These are phyloP conservation scores for Auriscalpium orientale DNA, from an alignment of 768 basidiomycete genomes.

Conservation along the genomic window DNA sequence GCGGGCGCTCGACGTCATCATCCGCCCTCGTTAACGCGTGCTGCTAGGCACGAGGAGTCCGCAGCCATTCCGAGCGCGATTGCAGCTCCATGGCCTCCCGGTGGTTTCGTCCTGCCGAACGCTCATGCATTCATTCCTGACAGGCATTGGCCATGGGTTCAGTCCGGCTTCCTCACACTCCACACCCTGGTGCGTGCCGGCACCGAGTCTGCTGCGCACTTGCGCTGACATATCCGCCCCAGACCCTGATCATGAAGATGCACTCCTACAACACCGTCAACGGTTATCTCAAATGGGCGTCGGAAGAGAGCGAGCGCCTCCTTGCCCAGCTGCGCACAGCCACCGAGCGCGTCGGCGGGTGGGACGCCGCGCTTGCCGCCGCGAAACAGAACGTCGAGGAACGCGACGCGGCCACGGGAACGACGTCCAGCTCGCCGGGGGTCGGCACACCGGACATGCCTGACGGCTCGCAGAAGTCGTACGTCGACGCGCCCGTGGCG, in stretches of 20 bases:
- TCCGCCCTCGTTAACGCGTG: too few relatives aligned
- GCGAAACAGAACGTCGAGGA: conserved; percentile 41
- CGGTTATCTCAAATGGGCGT: conserved; percentile 62
- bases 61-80: too few relatives aligned
- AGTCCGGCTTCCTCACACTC: conserved; percentile 82
- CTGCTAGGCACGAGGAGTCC: too few relatives aligned
- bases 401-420: conserved; percentile 26
- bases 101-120: background rate
- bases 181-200: conserved; percentile 58
- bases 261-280: conserved; percentile 91
- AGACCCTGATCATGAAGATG: conserved; percentile 92
- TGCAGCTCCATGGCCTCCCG: too few relatives aligned
- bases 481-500: conserved; percentile 46
- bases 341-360: conserved; percentile 52
- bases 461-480: conserved; percentile 42
- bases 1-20: too few relatives aligned
- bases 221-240: background rate
- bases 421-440: conserved; percentile 11
- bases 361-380: conserved; percentile 49
- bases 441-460: conserved; percentile 37
- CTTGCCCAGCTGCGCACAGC: conserved; percentile 39
- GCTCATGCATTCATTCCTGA: background rate
- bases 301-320: conserved; percentile 37
- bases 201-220: conserved; percentile 14
- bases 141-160: conserved; percentile 97